phyloP scores from a whole-genome alignment of 78 protist species.

The Salpingoeca rosetta region DNA sequence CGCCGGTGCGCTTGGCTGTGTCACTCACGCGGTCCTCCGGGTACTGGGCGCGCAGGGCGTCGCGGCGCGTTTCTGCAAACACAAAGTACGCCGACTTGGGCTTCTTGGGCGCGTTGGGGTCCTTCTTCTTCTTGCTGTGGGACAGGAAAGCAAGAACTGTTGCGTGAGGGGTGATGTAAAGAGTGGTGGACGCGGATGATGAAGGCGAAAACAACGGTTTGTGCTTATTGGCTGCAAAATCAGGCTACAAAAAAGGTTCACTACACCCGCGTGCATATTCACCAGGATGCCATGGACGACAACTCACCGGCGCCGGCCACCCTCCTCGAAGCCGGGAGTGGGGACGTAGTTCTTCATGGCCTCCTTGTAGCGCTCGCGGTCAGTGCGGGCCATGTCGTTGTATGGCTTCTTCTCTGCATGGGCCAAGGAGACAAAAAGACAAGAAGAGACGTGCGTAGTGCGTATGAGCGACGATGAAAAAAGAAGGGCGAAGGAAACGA shows the following conservation, averaged over 20 bases:
- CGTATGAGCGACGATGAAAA: background rate
- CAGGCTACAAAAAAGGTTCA: too few relatives aligned
- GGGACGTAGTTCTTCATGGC: background rate
- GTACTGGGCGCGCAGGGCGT: background rate
- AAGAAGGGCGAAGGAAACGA: too few relatives aligned
- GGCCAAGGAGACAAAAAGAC: background rate
- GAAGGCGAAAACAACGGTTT: too few relatives aligned
- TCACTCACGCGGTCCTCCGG: background rate
- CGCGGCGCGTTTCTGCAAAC: background rate
- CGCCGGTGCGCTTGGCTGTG: background rate
- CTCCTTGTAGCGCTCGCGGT: background rate
- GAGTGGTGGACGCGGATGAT: too few relatives aligned
- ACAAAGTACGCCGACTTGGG: background rate
- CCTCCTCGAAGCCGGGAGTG: background rate
- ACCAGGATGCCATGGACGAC: too few relatives aligned
- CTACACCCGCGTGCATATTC: too few relatives aligned
- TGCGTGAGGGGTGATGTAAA: background rate
- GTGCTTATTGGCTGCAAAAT: too few relatives aligned
- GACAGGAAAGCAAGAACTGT: background rate
- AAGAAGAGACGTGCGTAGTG: background rate
- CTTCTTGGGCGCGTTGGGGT: background rate
- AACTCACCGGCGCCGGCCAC: background rate
- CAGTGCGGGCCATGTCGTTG: background rate
- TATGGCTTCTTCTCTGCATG: background rate
- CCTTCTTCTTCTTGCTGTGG: background rate